Evolutionary conservation across 2,329 filamentous ascomycete genomes (phyloP).

Genomic region (Sclerotinia nivalis): DNA sequence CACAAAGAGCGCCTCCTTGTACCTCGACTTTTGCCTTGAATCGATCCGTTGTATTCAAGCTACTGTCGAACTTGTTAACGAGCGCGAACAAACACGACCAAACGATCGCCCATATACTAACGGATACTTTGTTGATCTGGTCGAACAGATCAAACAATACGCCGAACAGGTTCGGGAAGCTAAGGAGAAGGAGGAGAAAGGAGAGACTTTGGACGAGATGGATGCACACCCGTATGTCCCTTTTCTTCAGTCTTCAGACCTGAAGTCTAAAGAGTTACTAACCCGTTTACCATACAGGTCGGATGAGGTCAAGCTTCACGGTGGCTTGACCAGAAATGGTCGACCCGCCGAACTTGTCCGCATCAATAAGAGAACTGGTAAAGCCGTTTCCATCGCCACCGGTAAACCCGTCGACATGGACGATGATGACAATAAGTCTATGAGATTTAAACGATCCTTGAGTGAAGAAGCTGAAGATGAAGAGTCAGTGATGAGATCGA

Average conservation of each 20-base stretch:
- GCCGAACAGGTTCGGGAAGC: constrained; percentile 78
- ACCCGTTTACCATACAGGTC: constrained; percentile 47
- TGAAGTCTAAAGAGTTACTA: constrained; percentile 28
- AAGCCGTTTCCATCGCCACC: constrained; percentile 75
- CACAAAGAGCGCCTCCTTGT: constrained; percentile 68
- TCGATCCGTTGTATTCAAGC: constrained; percentile 89
- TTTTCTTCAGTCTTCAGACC: constrained; percentile 2
- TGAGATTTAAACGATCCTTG: constrained; percentile 64
- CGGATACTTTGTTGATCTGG: constrained; percentile 94
- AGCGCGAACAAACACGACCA: constrained; percentile 81
- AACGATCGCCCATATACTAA: constrained; percentile 89
- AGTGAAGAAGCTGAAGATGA: constrained; percentile 74
- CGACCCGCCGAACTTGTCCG: constrained; percentile 82
- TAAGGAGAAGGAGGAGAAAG: constrained; percentile 64
- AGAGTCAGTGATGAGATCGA: constrained; percentile 82
- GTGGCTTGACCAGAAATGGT: constrained; percentile 79
- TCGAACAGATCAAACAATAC: constrained; percentile 90
- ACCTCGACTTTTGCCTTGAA: constrained; percentile 85
- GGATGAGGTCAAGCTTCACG: constrained; percentile 77
- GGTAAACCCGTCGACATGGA: constrained; percentile 63
- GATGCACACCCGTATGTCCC: constrained; percentile 58
- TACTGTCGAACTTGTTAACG: constrained; percentile 81
- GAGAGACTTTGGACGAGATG: constrained; percentile 55
- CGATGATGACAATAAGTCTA: constrained; percentile 50
- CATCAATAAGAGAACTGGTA: constrained; percentile 71